Evolutionary conservation across 768 basidiomycete species (phyloP), one percentile per base, ranked within the genome.

Genomic region (Suillus subluteus): DNA sequence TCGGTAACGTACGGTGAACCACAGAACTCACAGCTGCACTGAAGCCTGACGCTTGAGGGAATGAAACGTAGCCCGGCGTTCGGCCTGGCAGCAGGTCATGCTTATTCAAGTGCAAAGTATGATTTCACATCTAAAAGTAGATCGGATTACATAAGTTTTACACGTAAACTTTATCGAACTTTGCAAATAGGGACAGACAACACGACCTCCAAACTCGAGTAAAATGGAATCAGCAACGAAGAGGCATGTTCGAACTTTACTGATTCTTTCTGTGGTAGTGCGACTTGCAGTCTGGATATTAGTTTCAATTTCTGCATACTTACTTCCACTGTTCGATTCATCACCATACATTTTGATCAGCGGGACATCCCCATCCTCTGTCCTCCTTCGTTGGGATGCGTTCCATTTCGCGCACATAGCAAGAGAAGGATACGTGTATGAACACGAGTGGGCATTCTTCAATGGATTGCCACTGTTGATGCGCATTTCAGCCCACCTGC

Each of bases 361-460:
- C 18, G 41, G 30, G 26, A 32, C 40, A 21, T 12, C 30, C 6
- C 59, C 59, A 32, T 68, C 68, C 1, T 74, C 76, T 23, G 70
- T 78, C 7, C 74, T 88, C 3, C 80, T 95, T 12, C 87, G 95
- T 70, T 99, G 97, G 98, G 97, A 99, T 73, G 82, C 83, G 3
- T 84, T 98, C 69, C 91, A 98, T 77, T 98, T 95, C 75, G 70
- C 81, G 7, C 83, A 85, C 71, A 86, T 94, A 63, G 92, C 94
- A 0, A 72, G 81, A 35, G 66, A 84, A 13, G 84, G 86, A 11
- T 84, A 90, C 70, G 67, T 68, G 0, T 88, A 87, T 74, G 97
- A 99, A 74, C 86, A 97, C 71, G 83, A 93, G 69, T 92, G 92
- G 85, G 97, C 97, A 0, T 99, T 95, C 76, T 85, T 95, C 68